Evolutionary conservation across 2,329 filamentous ascomycete species (phyloP).

Genomic region (Plenodomus biglobosus): DNA sequence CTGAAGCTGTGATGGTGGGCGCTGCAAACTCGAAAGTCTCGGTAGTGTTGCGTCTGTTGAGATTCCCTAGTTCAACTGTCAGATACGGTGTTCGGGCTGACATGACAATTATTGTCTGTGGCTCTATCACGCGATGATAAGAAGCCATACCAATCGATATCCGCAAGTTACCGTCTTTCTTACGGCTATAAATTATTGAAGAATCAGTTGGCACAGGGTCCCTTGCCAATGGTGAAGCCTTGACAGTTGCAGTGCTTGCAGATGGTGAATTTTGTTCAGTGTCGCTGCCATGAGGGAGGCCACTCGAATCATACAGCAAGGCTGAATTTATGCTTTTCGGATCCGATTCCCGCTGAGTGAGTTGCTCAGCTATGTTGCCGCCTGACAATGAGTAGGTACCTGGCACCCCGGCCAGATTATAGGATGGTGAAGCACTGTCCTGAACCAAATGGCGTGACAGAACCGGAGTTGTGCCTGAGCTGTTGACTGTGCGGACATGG

Average conservation of each 20-base stretch:
- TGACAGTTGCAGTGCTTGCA: conserved; percentile 23
- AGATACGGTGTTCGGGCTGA: conserved; percentile 10
- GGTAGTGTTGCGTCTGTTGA: neutral
- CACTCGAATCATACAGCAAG: neutral
- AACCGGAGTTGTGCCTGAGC: conserved; percentile 22
- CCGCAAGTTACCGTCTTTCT: conserved; percentile 3
- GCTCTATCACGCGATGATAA: neutral
- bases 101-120: conserved; percentile 7
- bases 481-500: conserved; percentile 28
- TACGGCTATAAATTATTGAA: conserved; percentile 18
- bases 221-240: conserved; percentile 2
- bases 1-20: neutral
- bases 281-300: neutral
- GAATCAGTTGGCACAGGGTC: conserved; percentile 13
- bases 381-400: too few relatives aligned
- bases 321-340: neutral
- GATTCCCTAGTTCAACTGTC: conserved; percentile 4
- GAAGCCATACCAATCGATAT: conserved; percentile 17
- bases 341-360: neutral
- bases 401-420: too few relatives aligned
- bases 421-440: neutral
- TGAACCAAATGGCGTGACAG: conserved; percentile 1
- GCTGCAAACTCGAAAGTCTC: neutral
- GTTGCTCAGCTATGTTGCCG: neutral
- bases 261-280: conserved; percentile 3